Conservation (phyloP, 345 rosid genomes). For the Gossypium thurberi region DNA sequence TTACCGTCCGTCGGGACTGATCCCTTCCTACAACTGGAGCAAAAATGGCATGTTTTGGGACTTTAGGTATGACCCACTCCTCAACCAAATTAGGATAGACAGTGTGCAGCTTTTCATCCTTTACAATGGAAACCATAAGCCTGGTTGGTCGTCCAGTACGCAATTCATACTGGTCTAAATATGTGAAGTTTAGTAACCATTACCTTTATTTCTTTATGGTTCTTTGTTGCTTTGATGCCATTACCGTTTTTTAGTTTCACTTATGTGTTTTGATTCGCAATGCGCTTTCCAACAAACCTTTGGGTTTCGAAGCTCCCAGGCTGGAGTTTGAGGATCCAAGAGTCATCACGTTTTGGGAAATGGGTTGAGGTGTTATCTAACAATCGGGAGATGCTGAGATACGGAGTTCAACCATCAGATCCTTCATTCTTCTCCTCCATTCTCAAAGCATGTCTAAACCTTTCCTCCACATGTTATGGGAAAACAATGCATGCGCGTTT, state of each 20-base stretch:
- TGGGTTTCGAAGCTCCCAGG: slow-evolving; percentile 26
- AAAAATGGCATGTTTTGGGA: too few relatives aligned
- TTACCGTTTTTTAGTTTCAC: not conserved
- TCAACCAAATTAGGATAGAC: too few relatives aligned
- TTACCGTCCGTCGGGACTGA: too few relatives aligned
- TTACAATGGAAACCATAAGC: too few relatives aligned
- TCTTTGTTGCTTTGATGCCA: too few relatives aligned
- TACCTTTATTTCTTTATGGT: too few relatives aligned
- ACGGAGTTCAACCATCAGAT: slow-evolving; percentile 32
- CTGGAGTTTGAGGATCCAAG: slow-evolving; percentile 35
- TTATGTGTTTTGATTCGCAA: slow-evolving; percentile 10
- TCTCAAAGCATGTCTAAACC: slow-evolving; percentile 50
- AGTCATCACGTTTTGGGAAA: slow-evolving; percentile 38
- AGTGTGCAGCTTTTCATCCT: too few relatives aligned
- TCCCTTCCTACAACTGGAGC: too few relatives aligned
- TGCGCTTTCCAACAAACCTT: slow-evolving; percentile 19
- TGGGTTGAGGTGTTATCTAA: slow-evolving; percentile 44
- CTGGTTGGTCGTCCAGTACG: too few relatives aligned
- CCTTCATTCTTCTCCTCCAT: slow-evolving; percentile 40
- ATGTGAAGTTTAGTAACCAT: too few relatives aligned
- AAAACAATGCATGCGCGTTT: slow-evolving; percentile 40
- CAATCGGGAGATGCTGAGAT: slow-evolving; percentile 34
- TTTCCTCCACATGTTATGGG: slow-evolving; percentile 35
- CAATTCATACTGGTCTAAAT: too few relatives aligned
- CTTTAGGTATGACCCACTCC: too few relatives aligned